A percentile compares a stretch with the other conserved stretches of the same genome.
Evolutionary conservation across 1,284 basidiomycete genomes (phyloP).

Genomic region (Trametes versicolor): DNA sequence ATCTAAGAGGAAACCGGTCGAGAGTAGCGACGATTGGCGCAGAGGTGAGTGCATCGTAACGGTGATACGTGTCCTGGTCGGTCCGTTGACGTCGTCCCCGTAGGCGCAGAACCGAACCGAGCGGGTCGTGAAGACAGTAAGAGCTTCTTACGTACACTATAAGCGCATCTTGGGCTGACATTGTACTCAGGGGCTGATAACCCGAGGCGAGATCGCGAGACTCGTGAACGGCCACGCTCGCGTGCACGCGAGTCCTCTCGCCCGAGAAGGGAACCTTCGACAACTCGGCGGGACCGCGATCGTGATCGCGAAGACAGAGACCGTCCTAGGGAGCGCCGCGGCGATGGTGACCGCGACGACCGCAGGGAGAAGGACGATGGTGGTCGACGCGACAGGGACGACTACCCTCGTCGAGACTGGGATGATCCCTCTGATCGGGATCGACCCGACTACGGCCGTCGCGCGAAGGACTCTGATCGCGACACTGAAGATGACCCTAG

Average conservation of each 20-base stretch:
- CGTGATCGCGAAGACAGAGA: conserved; percentile 54
- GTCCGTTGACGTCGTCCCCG: conserved; percentile 3
- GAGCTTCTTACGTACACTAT: conserved; percentile 36
- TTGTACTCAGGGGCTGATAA: conserved; percentile 54
- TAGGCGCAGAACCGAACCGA: conserved; percentile 62
- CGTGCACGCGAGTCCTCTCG: conserved; percentile 68
- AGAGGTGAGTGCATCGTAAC: conserved; percentile 60
- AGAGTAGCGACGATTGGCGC: conserved; percentile 82
- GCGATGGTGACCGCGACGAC: conserved; percentile 45
- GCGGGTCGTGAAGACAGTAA: conserved; percentile 68
- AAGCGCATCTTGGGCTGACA: background rate
- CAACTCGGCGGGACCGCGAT: conserved; percentile 54
- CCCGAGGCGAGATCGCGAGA: conserved; percentile 65
- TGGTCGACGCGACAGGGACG: conserved; percentile 48
- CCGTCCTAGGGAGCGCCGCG: conserved; percentile 50
- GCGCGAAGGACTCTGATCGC: conserved; percentile 49
- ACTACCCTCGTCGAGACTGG: conserved; percentile 38
- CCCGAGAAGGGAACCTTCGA: conserved; percentile 63
- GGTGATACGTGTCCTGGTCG: background rate
- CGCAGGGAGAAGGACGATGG: conserved; percentile 42
- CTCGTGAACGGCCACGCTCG: conserved; percentile 66
- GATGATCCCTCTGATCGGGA: conserved; percentile 48
- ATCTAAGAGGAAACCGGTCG: conserved; percentile 73
- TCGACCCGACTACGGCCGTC: conserved; percentile 48
- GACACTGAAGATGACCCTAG: conserved; percentile 71